Base-by-base conservation (phyloP, 1,284 basidiomycete species). In the Heterobasidion parviporum region DNA sequence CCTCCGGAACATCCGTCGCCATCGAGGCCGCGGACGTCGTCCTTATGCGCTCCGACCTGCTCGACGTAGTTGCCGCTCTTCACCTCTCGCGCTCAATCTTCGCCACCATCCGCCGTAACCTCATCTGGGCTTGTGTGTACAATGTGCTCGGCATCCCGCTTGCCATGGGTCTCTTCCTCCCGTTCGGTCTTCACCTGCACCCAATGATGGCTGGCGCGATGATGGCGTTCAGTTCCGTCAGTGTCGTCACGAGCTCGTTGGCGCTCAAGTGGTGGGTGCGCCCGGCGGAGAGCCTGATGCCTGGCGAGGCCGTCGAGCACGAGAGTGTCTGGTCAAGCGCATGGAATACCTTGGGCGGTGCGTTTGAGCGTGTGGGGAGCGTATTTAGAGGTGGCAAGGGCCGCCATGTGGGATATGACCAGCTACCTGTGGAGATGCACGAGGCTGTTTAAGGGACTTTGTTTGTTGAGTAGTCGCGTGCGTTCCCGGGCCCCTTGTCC, bases 1-100 rank as follows among this genome's bases (percentile, higher is more conserved):
- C 92, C 16, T 92, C 92, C 0, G 97, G 97, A 20, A 95, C 97
- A 6, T 95, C 94, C 26, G 92, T 99, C 43, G 97, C 97, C 3
- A 89, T 99, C 59, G 96, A 98, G 74, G 96, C 97, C 0, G 97
- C 97, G 8, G 94, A 97, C 70, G 89, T 99, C 59, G 95, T 99
- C 12, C 86, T 99, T 57, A 98, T 99, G 92, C 89, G 92, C 55
- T 90, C 91, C 6, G 93, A 98, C 68, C 81, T 99, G 8, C 81
- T 98, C 54, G 97, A 99, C 68, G 97, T 99, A 56, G 94, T 98
- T 57, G 94, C 96, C 0, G 93, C 96, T 0, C 83, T 99, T 33
- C 83, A 98, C 68, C 86, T 99, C 53, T 93, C 94, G 9, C 82
- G 83, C 51, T 77, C 82, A 48, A 99, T 99, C 67, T 98, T 98